Percentiles rank a stretch among this genome's conserved stretches.
Conservation (phyloP, 2,329 filamentous ascomycete genomes). For the Colletotrichum sp. region DNA sequence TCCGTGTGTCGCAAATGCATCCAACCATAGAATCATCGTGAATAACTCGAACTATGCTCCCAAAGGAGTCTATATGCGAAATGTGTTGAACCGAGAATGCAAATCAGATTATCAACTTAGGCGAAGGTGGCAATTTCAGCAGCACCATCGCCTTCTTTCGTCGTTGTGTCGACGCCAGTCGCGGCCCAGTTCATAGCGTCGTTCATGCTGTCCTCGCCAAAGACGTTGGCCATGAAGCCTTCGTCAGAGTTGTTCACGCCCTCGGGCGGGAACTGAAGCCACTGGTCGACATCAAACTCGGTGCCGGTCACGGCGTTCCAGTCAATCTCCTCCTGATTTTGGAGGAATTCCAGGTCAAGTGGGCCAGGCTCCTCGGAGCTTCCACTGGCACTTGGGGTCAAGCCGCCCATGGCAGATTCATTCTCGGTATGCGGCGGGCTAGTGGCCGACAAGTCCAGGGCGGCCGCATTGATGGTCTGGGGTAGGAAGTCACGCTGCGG, state of each 20-base stretch:
- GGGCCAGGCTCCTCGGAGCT: conserved; percentile 45
- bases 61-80: neutral
- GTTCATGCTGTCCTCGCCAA: conserved; percentile 26
- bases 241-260: conserved; percentile 46
- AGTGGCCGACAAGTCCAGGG: conserved; percentile 37
- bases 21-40: neutral
- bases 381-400: conserved; percentile 52
- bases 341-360: conserved; percentile 52
- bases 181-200: conserved; percentile 26
- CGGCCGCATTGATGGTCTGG: conserved; percentile 41
- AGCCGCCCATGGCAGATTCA: conserved; percentile 39
- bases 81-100: neutral
- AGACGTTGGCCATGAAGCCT: conserved; percentile 37
- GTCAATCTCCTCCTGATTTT: conserved; percentile 55
- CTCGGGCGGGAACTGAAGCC: conserved; percentile 62
- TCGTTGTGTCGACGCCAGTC: neutral
- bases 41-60: neutral
- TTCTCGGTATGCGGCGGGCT: conserved; percentile 51
- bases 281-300: conserved; percentile 64
- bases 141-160: conserved; percentile 2
- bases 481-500: conserved; percentile 31
- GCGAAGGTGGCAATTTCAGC: neutral
- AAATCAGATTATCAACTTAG: neutral
- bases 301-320: conserved; percentile 58
- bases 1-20: conserved; percentile 14